Evolutionary conservation across 495 filamentous ascomycete species (phyloP).

Genomic region (Clohesyomyces aquaticus): DNA sequence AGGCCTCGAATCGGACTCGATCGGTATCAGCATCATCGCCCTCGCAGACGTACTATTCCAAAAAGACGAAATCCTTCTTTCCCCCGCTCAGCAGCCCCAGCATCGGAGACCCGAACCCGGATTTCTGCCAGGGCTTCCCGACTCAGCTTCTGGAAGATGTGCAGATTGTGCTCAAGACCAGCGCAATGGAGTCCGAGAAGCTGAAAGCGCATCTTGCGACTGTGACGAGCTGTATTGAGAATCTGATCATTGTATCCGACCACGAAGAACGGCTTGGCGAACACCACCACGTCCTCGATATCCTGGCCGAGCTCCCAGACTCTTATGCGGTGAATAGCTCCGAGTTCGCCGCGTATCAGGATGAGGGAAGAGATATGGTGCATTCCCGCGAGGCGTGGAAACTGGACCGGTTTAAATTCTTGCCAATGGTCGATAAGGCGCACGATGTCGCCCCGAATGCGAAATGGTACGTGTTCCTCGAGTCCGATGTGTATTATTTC

Average conservation of each 20-base stretch:
- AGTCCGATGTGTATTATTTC: conserved; percentile 30
- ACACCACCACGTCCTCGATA: conserved; percentile 49
- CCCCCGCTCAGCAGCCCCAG: conserved; percentile 19
- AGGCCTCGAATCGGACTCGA: background rate
- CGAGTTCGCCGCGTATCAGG: conserved; percentile 51
- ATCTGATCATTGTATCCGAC: conserved; percentile 56
- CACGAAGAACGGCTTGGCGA: conserved; percentile 50
- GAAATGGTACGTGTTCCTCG: conserved; percentile 35
- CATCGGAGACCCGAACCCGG: conserved; percentile 9
- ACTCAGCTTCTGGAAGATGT: conserved; percentile 44
- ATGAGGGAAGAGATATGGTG: conserved; percentile 24
- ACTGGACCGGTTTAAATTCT: conserved; percentile 19
- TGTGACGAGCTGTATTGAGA: conserved; percentile 49
- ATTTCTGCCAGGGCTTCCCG: conserved; percentile 49
- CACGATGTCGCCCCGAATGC: conserved; percentile 23
- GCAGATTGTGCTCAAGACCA: conserved; percentile 51
- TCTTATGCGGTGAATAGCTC: conserved; percentile 45
- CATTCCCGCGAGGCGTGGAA: conserved; percentile 33
- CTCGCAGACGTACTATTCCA: conserved; percentile 6
- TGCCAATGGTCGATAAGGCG: conserved; percentile 38
- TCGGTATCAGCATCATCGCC: background rate
- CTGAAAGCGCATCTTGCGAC: conserved; percentile 46
- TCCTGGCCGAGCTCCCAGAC: conserved; percentile 47
- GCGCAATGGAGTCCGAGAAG: conserved; percentile 44
- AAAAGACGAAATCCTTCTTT: conserved; percentile 31